These are phyloP conservation scores for Lachancea thermotolerans DNA, from an alignment of 805 yeast genomes.

Conservation along the genomic window DNA sequence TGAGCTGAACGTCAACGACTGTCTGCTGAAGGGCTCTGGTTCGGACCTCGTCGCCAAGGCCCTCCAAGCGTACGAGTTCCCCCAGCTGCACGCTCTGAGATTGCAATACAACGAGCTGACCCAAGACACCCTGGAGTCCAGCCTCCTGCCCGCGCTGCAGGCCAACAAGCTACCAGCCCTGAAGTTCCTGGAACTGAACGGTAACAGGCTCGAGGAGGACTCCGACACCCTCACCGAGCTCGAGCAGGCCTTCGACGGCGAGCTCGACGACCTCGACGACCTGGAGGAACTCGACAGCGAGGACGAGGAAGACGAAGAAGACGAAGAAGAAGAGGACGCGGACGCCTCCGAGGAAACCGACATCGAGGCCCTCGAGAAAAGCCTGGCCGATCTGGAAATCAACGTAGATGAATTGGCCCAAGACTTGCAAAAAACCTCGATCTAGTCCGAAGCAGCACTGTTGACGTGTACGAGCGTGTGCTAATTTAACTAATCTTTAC, in stretches of 20 bases:
- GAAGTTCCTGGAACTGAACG: conserved; percentile 74
- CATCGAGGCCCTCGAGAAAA: conserved; percentile 36
- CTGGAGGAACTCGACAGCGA: conserved; percentile 74
- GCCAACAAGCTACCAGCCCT: conserved; percentile 51
- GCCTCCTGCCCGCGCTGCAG: conserved; percentile 45
- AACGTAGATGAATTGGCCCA: conserved; percentile 42
- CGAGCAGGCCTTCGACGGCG: conserved; percentile 65
- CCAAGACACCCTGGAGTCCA: conserved; percentile 50
- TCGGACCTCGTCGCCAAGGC: conserved; percentile 49
- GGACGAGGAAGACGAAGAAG: conserved; percentile 45
- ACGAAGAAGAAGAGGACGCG: conserved; percentile 34
- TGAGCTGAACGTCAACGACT: conserved; percentile 85
- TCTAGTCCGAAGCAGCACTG: conserved; percentile 5
- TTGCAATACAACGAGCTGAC: conserved; percentile 88
- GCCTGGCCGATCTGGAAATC: conserved; percentile 34
- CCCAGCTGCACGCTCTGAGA: conserved; percentile 50
- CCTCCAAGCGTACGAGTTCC: conserved; percentile 36
- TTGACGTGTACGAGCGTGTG: background rate
- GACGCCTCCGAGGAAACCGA: conserved; percentile 39
- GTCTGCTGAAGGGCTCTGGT: conserved; percentile 77
- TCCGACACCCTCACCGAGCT: conserved; percentile 60
- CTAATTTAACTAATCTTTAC: conserved; percentile 17
- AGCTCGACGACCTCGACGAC: conserved; percentile 89
- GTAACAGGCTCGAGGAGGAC: conserved; percentile 90
- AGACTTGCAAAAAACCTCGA: conserved; percentile 40